Base-by-base conservation (phyloP, 176 grass and related monocot genomes). In the Secale cereale region DNA sequence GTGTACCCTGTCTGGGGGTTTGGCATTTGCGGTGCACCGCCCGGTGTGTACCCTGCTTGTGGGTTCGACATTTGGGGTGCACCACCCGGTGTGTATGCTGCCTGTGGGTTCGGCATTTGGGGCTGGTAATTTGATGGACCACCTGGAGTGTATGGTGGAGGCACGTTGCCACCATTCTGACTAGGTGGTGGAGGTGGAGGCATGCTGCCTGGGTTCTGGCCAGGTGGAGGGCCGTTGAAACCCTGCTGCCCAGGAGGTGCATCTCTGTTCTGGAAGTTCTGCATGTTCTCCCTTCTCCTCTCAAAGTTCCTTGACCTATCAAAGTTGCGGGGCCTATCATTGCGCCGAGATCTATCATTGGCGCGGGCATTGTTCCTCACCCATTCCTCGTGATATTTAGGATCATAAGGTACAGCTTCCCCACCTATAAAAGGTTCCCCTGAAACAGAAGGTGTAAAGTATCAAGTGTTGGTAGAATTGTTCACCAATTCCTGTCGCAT, bases 221-320 rank as follows among this genome's bases (percentile, higher is more conserved):
- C 83, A 43, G 78, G 74, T 61, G 75, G 76, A 80, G 78, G 17
- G 25, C 48, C 31, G 5, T 82, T 91, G 77, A 87, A 91, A 57
- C 87, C 85, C 15, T 86, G 83, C 20, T 86, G 83, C 2, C 50
- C 81, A 14, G 89, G 89, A 77, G 96, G 87, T 19, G 62, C 82
- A 15, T 89, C 91, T 50, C 91, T 88, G 71, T 87, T 94, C 70
- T 95, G 95, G 78, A 90, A 98, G 66, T 90, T 98, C 72, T 93
- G 95, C 86, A 82, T 90, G 77, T 93, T 93, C 11, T 99, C 93
- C 31, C 91, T 89, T 65, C 97, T 91, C 32, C 96, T 91, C 59
- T 99, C 97, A 41, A 99, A 96, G 76, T 92, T 99, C 80, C 93
- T 92, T 74, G 97, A 99, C 17, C 93, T 92, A 68, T 99, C 97